Base-by-base conservation (phyloP, 768 basidiomycete species). In the Phaeotremella skinneri region DNA sequence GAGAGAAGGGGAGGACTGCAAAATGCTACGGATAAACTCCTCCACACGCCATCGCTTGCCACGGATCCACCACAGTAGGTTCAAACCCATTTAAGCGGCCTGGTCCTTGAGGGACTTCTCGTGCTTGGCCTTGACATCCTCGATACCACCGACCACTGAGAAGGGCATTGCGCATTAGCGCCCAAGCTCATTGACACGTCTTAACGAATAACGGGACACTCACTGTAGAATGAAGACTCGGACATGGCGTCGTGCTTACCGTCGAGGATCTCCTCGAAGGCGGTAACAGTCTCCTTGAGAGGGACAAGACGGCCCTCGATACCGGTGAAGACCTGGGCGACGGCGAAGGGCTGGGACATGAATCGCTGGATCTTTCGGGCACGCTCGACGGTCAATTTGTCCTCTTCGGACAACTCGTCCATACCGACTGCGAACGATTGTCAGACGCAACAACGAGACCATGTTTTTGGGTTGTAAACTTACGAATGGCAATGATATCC, bases 271-370 rank as follows among this genome's bases (percentile, higher is more conserved):
- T 96, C 91, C 85, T 88, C 92, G 88, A 97, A 98, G 41, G 94
- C 73, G 37, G 51, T 56, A 56, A 75, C 54, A 56, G 74, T 75
- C 55, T 98, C 93, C 83, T 97, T 97, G 67, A 99, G 82, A 14
- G 93, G 83, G 32, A 99, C 94, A 62, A 98, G 90, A 79, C 88
- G 90, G 76, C 94, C 96, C 83, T 96, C 93, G 75, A 90, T 93
- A 83, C 94, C 94, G 76, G 94, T 98, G 86, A 98, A 97, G 80
- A 96, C 92, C 82, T 97, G 91, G 58, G 93, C 96, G 78, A 97
- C 94, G 78, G 90, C 89, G 91, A 99, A 99, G 64, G 96, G 96
- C 82, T 99, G 93, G 69, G 92, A 97, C 96, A 99, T 98, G 90
- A 98, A 97, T 83, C 91, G 89, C 78, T 80, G 91, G 75, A 97